phyloP scores from a whole-genome alignment of 768 basidiomycete genomes.

The Porphyrellus cyaneotinctus region DNA sequence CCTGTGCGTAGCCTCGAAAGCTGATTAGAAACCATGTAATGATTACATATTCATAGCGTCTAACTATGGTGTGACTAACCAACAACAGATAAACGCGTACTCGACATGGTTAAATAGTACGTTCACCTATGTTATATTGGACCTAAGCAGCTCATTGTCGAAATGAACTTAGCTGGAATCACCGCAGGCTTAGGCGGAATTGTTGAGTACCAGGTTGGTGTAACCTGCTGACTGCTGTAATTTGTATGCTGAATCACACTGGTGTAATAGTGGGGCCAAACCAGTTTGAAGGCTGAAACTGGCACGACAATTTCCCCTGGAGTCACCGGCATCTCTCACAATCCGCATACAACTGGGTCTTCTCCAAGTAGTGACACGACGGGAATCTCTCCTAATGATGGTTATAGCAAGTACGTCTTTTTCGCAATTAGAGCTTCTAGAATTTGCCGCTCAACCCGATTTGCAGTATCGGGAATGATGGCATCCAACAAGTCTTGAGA shows the following conservation, averaged over 20 bases:
- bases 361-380: conserved; percentile 33
- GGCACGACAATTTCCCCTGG: conserved; percentile 43
- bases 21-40: neutral
- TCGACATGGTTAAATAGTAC: conserved; percentile 48
- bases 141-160: conserved; percentile 2
- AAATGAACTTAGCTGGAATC: conserved; percentile 36
- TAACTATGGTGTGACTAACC: conserved; percentile 47
- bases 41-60: conserved; percentile 14
- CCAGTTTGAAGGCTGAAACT: conserved; percentile 40
- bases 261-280: conserved; percentile 51
- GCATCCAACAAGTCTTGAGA: conserved; percentile 30
- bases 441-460: conserved; percentile 7
- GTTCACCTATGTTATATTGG: conserved; percentile 6
- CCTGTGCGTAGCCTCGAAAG: conserved; percentile 18
- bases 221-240: neutral
- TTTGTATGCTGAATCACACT: conserved; percentile 10
- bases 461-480: conserved; percentile 28
- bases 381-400: conserved; percentile 62
- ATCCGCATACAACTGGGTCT: conserved; percentile 31
- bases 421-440: neutral
- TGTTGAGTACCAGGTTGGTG: conserved; percentile 30
- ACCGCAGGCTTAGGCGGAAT: conserved; percentile 30
- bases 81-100: conserved; percentile 52
- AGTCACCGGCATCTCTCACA: conserved; percentile 27
- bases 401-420: conserved; percentile 43